Evolutionary conservation across 202 grass and related monocot genomes (phyloP), one percentile per base, ranked within the genome.

Genomic region (Hordeum pubiflorum): DNA sequence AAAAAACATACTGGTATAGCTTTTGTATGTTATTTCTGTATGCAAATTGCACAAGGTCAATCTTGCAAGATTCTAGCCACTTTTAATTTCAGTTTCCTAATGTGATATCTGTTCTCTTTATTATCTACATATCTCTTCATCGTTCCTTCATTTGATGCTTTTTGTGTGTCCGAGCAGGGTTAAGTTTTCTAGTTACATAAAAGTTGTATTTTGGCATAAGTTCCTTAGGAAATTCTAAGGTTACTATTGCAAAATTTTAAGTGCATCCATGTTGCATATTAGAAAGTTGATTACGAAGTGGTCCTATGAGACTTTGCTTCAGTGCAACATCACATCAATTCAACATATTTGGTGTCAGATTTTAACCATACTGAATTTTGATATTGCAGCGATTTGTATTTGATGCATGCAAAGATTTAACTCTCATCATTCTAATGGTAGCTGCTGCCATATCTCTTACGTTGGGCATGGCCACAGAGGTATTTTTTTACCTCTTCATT

Each of bases 391-490:
- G 86, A 54, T 98, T 95, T 14, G 2, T 98, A 75, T 98, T 91
- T 80, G 96, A 98, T 75, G 92, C 96, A 54, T 93, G 88, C 78
- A 85, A 98, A 83, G 96, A 98, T 91, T 91, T 95, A 83, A 98
- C 92, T 62, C 90, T 98, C 55, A 75, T 88, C 71, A 95, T 98
- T 87, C 74, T 98, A 75, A 91, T 91, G 90, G 84, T 93, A 56
- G 92, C 96, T 86, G 92, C 96, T 63, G 84, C 91, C 46, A 88
- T 95, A 79, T 95, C 92, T 67, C 79, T 98, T 59, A 87, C 82
- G 61, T 78, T 98, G 90, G 96, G 95, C 31, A 95, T 98, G 93
- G 78, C 87, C 17, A 95, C 96, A 83, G 96, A 98, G 92, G 96
- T 95, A 85, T 38, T 62, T 11, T 60, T 15, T 73, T 81, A 76